Conservation (phyloP, 257 asterid species). For the Lantana camara region DNA sequence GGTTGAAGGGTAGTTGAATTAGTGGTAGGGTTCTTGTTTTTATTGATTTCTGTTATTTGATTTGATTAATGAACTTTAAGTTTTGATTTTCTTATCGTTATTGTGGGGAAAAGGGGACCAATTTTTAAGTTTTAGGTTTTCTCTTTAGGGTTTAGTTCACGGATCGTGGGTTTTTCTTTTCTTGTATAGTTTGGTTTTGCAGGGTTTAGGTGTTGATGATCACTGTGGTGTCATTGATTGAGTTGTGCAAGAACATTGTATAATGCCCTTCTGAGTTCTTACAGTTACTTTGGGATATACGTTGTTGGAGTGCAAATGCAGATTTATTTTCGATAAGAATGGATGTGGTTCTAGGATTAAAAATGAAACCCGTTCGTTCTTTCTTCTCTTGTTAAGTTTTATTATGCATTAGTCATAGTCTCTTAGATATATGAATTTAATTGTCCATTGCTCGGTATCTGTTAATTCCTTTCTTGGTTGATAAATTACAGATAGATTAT, state of each 20-base stretch:
- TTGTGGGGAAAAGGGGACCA: neutral
- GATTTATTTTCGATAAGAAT: neutral
- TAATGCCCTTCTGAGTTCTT: constrained; percentile 6
- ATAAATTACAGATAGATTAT: neutral
- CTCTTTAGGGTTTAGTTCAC: constrained; percentile 26
- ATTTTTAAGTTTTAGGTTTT: no score
- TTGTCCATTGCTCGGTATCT: neutral
- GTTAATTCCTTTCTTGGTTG: constrained; percentile 8
- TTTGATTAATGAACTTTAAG: constrained; percentile 10
- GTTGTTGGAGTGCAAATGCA: constrained; percentile 16
- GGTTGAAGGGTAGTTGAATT: constrained; percentile 1
- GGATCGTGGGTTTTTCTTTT: neutral
- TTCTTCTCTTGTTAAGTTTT: neutral
- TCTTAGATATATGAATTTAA: neutral
- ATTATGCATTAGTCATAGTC: no score
- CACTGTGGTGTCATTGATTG: constrained; percentile 7
- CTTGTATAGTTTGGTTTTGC: constrained; percentile 7
- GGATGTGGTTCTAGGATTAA: neutral
- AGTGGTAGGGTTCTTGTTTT: constrained; percentile 7
- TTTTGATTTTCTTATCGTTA: neutral
- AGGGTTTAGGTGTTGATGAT: neutral
- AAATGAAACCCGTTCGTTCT: neutral
- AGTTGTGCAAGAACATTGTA: neutral
- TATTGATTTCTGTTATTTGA: neutral
- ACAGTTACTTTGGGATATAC: constrained; percentile 4